Evolutionary conservation across 768 basidiomycete genomes (phyloP).

Genomic region (Mycena rebaudengoi): DNA sequence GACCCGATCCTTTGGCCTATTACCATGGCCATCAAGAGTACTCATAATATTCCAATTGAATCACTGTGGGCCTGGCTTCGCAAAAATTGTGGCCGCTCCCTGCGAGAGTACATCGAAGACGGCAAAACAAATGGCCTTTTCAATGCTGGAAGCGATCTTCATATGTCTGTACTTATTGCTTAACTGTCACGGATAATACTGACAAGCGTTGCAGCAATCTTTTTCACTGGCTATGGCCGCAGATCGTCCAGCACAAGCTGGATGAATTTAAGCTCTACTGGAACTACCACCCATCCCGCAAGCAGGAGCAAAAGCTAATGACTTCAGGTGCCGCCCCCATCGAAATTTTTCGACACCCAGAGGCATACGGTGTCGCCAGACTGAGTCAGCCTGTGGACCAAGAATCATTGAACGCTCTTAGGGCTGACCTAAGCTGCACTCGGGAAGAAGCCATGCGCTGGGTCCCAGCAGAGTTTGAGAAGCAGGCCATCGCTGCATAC

Average conservation of each 20-base stretch:
- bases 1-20: constrained; percentile 23
- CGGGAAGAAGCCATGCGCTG: constrained; percentile 9
- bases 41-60: constrained; percentile 33
- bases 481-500: background rate
- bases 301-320: constrained; percentile 1
- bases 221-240: constrained; percentile 35
- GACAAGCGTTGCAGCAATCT: too few species aligned
- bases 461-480: constrained; percentile 7
- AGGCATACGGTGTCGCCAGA: constrained; percentile 2
- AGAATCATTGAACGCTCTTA: background rate
- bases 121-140: constrained; percentile 2
- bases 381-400: background rate
- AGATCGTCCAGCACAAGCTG: constrained; percentile 29
- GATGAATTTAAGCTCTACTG: constrained; percentile 30
- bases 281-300: constrained; percentile 27
- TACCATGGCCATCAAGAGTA: constrained; percentile 25
- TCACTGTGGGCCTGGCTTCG: constrained; percentile 31
- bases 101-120: constrained; percentile 2
- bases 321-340: constrained; percentile 2
- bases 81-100: constrained; percentile 13
- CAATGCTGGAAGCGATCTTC: background rate
- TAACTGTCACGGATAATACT: too few species aligned
- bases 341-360: constrained; percentile 6
- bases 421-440: background rate
- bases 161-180: too few species aligned